Conservation (phyloP, 495 filamentous ascomycete genomes). For the Sporormia fimetaria region DNA sequence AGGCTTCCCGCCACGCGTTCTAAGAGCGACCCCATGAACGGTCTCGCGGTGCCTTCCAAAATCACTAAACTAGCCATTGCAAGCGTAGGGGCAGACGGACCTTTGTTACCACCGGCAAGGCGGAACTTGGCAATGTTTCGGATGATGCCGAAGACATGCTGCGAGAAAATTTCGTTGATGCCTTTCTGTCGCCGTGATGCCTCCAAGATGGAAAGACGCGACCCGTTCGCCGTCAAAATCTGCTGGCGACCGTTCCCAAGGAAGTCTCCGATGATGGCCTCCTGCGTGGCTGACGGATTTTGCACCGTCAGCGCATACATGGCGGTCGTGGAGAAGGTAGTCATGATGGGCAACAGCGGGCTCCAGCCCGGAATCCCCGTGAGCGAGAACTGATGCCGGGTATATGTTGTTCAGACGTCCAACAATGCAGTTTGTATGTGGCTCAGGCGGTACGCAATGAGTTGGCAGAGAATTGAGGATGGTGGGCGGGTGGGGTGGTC, state of each 20-base stretch:
- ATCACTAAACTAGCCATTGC: conserved; percentile 71
- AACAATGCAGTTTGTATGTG: too few relatives aligned
- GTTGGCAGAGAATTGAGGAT: too few relatives aligned
- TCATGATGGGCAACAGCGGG: conserved; percentile 54
- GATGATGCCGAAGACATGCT: conserved; percentile 94
- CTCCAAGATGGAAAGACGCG: conserved; percentile 74
- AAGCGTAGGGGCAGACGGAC: conserved; percentile 48
- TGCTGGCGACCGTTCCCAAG: conserved; percentile 91
- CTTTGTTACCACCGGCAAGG: conserved; percentile 87
- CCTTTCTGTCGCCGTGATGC: conserved; percentile 78
- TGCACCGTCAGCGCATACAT: conserved; percentile 94
- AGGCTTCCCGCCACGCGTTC: conserved; percentile 1
- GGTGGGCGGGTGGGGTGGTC: too few relatives aligned
- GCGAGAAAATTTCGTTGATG: conserved; percentile 70
- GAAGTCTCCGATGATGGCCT: conserved; percentile 89
- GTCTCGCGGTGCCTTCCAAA: conserved; percentile 53
- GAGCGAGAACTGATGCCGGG: too few relatives aligned
- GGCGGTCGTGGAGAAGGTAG: conserved; percentile 93
- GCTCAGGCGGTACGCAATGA: too few relatives aligned
- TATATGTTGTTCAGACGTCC: too few relatives aligned
- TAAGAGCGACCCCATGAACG: conserved; percentile 8
- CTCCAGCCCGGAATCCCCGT: conserved; percentile 4
- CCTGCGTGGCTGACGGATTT: conserved; percentile 73
- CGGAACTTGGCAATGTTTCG: conserved; percentile 77
- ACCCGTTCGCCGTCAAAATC: conserved; percentile 88